These are phyloP conservation scores for Vachellia pachyceras DNA, from an alignment of 306 rosid genomes.

Conservation along the genomic window DNA sequence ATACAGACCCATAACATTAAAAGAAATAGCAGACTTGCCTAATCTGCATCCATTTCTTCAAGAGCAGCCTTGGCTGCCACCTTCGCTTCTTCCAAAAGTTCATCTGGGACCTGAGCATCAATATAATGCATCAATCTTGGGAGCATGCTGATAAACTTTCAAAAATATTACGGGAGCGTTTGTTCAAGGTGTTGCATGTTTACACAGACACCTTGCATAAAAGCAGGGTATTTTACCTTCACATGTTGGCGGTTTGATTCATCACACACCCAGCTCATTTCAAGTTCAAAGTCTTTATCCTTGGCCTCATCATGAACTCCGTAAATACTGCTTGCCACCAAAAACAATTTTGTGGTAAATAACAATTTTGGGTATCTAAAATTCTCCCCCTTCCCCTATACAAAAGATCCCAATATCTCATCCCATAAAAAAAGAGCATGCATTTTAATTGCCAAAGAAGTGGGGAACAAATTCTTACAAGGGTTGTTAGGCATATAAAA, in stretches of 20 bases:
- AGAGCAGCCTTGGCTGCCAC: not conserved
- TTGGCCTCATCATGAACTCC: conserved; percentile 98
- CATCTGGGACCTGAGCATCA: conserved; percentile 69
- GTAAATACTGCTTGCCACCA: conserved; percentile 65
- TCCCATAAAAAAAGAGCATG: not conserved
- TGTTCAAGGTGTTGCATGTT: not conserved
- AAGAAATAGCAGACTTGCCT: not conserved
- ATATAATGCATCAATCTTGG: conserved; percentile 5
- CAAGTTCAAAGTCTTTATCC: conserved; percentile 94
- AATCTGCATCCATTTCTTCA: conserved; percentile 8
- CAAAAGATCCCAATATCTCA: not conserved
- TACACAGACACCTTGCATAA: not conserved
- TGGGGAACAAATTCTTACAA: not conserved
- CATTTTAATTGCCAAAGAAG: not conserved
- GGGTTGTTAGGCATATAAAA: not conserved
- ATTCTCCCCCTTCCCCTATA: not conserved
- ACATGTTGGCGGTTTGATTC: conserved; percentile 91
- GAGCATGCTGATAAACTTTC: not conserved
- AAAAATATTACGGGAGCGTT: not conserved
- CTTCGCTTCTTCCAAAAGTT: conserved; percentile 3
- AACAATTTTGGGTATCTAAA: conserved; percentile 1
- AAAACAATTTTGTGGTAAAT: conserved; percentile 16
- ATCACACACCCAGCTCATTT: conserved; percentile 98
- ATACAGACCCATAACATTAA: no score
- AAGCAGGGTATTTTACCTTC: conserved; percentile 60